Evolutionary conservation across 2,329 filamentous ascomycete species (phyloP), one percentile per base, ranked within the genome.

Genomic region (Tolypocladium guangdongense): DNA sequence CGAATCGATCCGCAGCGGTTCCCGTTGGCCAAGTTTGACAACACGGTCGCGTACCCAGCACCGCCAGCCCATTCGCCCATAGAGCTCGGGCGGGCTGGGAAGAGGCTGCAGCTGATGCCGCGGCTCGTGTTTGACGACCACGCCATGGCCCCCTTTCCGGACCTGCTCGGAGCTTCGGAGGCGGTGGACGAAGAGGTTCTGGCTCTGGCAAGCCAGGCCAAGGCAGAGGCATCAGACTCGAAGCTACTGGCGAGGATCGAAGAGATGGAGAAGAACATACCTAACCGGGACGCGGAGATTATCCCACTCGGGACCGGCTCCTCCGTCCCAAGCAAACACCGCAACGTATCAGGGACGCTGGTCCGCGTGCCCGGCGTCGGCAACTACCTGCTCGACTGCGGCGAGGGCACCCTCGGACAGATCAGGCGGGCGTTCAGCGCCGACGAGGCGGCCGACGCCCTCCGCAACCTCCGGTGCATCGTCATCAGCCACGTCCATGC

Each of bases 401-500:
- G 93, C 54, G 93, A 99, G 69, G 90, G 90, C 63, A 96, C 93
- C 0, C 72, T 97, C 10, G 92, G 92, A 12, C 91, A 96, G 66
- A 73, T 99, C 39, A 82, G 82, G 54, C 86, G 93, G 50, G 76
- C 88, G 0, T 92, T 87, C 62, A 77, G 79, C 7, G 72, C 76
- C 0, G 76, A 82, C 5, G 79, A 88, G 58, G 73, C 92, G 4
- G 74, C 74, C 32, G 76, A 84, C n/a, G 77, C 96, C 14, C 74
- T 99, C n/a, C 78, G 75, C 55, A 84, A 95, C 57, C 75, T 99
- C 45, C 86, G 84, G 52, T 81, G 83, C 60, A 85, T 99, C 57
- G 95, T 90, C 83, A 93, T 99, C 70, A 95, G 89, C 68, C 93
- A 99, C 71, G 75, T 95, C 57, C 93, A 99, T 68, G 93, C 93